Evolutionary conservation across 306 rosid genomes (phyloP).

Genomic region (Abrus pulchellus): DNA sequence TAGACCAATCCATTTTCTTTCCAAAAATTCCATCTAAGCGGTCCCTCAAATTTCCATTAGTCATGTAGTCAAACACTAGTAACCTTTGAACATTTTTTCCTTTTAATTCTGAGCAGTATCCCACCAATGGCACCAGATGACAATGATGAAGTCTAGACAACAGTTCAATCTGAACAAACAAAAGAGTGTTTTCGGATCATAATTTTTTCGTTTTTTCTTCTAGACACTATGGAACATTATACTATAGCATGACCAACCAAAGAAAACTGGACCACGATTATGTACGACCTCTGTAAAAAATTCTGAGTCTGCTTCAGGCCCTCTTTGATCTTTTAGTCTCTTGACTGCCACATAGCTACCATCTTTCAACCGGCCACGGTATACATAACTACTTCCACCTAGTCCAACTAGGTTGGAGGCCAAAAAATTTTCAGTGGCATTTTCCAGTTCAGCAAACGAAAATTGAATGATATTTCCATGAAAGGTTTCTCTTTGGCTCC

Average conservation of each 20-base stretch:
- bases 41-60: slow-evolving; percentile 90
- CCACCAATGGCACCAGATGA: slow-evolving; percentile 90
- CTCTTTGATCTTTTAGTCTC: slow-evolving; percentile 73
- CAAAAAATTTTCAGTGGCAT: slow-evolving; percentile 81
- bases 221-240: slow-evolving; percentile 5
- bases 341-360: slow-evolving; percentile 84
- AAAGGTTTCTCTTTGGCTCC: slow-evolving; percentile 63
- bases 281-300: slow-evolving; percentile 81
- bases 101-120: slow-evolving; percentile 85
- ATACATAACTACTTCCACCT: slow-evolving; percentile 95
- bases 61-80: slow-evolving; percentile 84
- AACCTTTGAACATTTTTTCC: slow-evolving; percentile 83
- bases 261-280: slow-evolving; percentile 43
- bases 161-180: slow-evolving; percentile 80
- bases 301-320: slow-evolving; percentile 72
- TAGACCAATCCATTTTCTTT: slow-evolving; percentile 70
- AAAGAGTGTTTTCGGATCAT: slow-evolving; percentile 23
- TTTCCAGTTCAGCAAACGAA: slow-evolving; percentile 80
- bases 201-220: not conserved
- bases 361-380: slow-evolving; percentile 76
- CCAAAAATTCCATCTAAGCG: slow-evolving; percentile 74
- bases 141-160: slow-evolving; percentile 92
- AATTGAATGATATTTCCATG: slow-evolving; percentile 80
- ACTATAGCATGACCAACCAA: slow-evolving; percentile 26
- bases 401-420: slow-evolving; percentile 82